Conservation (phyloP, 1,284 basidiomycete species). For the Apiotrichum brassicae region DNA sequence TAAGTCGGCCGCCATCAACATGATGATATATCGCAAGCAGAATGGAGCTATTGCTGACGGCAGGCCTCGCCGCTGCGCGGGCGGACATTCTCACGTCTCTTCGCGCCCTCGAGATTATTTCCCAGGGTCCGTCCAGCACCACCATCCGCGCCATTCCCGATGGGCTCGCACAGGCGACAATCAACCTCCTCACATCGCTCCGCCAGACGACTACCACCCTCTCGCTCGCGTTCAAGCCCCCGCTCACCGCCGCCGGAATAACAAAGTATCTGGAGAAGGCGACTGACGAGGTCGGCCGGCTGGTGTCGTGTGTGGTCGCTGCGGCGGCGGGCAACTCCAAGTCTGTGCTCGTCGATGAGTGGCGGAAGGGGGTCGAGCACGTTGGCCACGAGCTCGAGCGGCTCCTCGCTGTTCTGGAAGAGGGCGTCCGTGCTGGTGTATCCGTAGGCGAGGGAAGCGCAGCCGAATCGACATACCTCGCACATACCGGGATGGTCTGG, state of each 20-base stretch:
- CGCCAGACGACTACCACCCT: constrained; percentile 29
- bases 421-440: constrained; percentile 6
- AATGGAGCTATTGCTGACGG: constrained; percentile 1
- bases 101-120: constrained; percentile 2
- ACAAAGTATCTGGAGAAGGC: constrained; percentile 31
- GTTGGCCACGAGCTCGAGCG: constrained; percentile 23
- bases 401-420: constrained; percentile 23
- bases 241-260: constrained; percentile 30
- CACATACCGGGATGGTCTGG: constrained; percentile 40
- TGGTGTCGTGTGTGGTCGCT: constrained; percentile 28
- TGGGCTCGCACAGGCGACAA: constrained; percentile 24
- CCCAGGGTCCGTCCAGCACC: background rate
- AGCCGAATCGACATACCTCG: constrained; percentile 23
- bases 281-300: constrained; percentile 25
- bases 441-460: background rate
- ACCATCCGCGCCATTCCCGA: constrained; percentile 14
- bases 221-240: constrained; percentile 40
- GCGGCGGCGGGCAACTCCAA: constrained; percentile 10
- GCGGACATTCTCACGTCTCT: background rate
- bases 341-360: constrained; percentile 26
- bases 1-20: too few relatives aligned
- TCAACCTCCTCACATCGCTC: constrained; percentile 21
- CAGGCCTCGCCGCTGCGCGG: constrained; percentile 3
- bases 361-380: constrained; percentile 23
- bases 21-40: too few relatives aligned